Evolutionary conservation across 2,329 filamentous ascomycete species (phyloP), one percentile per base, ranked within the genome.

Genomic region (Phialocephala sp.): DNA sequence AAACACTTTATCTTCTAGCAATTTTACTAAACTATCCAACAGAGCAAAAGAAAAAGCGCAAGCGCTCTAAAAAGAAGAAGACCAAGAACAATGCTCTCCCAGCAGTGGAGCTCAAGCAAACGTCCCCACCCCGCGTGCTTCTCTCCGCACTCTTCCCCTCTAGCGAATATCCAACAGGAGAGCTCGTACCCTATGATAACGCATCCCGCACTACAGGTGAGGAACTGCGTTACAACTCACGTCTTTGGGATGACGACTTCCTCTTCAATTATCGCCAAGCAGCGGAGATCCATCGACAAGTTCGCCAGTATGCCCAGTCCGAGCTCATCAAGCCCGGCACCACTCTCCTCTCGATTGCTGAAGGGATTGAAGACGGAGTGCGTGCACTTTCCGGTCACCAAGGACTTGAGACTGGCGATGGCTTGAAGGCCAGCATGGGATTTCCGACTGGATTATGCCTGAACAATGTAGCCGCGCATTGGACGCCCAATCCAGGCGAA

Each of bases 101-200:
- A 59, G 43, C 56, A 15, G 62, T 39, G 37, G 57, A 52, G 54
- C 91, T 89, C 65, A 82, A 83, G 60, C 92, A 94, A 79, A 89
- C 88, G 20, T 84, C 86, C 60, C 92, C 92, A 36, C 92, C 92
- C 1, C 86, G 90, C n/a, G 87, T 94, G 27, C 84, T 87, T 57
- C 79, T 94, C 41, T 87, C 89, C 36, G 85, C 88, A 69, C 83
- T 95, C 50, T 94, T 93, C 80, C 86, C 89, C 64, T 85, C 87
- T 77, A 83, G 85, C 73, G 81, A 81, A 67, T 95, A 91, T 77
- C 91, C 91, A 55, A 85, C 87, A 75, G 92, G 92, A 70, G 87
- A 94, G 79, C 89, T 92, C 74, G 85, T 88, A 72, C 88, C 92
- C 70, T 95, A 95, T 79, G 91, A 94, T 1, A 94, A 94, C 77